Conservation (phyloP, 345 rosid genomes). For the Raphanus sativus region DNA sequence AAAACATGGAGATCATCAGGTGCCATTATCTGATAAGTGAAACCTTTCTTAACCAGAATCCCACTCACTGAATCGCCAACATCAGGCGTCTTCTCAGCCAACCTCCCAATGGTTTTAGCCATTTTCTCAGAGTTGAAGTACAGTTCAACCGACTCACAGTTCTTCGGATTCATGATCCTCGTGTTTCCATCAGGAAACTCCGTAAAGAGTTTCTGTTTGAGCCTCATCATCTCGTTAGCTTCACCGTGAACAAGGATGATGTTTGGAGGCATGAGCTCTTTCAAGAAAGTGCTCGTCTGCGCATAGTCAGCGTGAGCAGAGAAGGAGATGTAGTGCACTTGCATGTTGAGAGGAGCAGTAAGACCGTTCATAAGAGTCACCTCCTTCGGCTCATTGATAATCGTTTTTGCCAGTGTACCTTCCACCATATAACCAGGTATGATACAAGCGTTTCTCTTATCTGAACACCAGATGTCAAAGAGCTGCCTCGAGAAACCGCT, state of each 20-base stretch:
- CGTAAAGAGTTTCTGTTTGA: constrained; percentile 75
- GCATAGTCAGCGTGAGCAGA: constrained; percentile 97
- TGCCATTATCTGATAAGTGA: constrained; percentile 95
- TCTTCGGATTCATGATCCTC: constrained; percentile 80
- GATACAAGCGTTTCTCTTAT: constrained; percentile 83
- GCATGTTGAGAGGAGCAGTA: constrained; percentile 81
- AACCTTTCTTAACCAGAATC: constrained; percentile 85
- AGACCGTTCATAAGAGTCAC: constrained; percentile 96
- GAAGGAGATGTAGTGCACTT: constrained; percentile 88
- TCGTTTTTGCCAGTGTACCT: constrained; percentile 83
- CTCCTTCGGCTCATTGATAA: constrained; percentile 87
- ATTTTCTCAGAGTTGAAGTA: constrained; percentile 79
- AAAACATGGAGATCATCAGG: constrained; percentile 94
- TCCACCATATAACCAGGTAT: constrained; percentile 85
- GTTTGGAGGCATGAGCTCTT: constrained; percentile 93
- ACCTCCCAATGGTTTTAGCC: constrained; percentile 88
- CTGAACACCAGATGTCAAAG: constrained; percentile 90
- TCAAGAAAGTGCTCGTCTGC: constrained; percentile 89
- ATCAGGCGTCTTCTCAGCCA: constrained; percentile 81
- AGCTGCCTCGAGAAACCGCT: constrained; percentile 90
- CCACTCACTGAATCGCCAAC: constrained; percentile 81
- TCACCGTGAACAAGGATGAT: constrained; percentile 93
- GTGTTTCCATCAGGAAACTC: constrained; percentile 80
- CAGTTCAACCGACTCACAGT: constrained; percentile 90
- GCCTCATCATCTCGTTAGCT: constrained; percentile 93